Percentiles rank a stretch among this genome's conserved stretches.
Evolutionary conservation across 2,329 filamentous ascomycete species (phyloP).

Genomic region (Myriosclerotinia scirpicola): DNA sequence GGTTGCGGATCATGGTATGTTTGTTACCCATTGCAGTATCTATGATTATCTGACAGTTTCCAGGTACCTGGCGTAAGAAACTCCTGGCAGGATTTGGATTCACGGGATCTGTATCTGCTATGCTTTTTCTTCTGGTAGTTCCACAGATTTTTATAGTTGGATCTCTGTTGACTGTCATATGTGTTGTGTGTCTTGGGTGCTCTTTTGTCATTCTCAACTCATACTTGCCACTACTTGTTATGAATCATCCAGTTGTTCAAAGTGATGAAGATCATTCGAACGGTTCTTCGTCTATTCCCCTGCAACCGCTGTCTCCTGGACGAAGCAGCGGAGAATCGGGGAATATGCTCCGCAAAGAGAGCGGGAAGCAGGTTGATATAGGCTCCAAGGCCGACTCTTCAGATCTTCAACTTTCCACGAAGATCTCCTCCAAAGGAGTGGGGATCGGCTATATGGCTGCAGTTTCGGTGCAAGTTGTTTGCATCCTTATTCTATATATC

Average conservation of each 20-base stretch:
- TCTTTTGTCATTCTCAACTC: slow-evolving; percentile 95
- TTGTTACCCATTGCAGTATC: neutral
- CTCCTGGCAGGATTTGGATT: slow-evolving; percentile 81
- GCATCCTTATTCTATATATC: slow-evolving; percentile 72
- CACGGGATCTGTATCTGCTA: slow-evolving; percentile 77
- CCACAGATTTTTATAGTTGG: slow-evolving; percentile 76
- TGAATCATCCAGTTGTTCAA: slow-evolving; percentile 64
- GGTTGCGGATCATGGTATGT: slow-evolving; percentile 80
- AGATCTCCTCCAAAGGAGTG: slow-evolving; percentile 87
- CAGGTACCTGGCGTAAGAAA: slow-evolving; percentile 73
- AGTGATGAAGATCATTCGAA: slow-evolving; percentile 2
- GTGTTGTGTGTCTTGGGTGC: slow-evolving; percentile 90
- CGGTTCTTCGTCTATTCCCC: slow-evolving; percentile 25
- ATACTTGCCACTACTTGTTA: slow-evolving; percentile 85
- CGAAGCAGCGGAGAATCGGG: slow-evolving; percentile 15
- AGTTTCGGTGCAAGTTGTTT: slow-evolving; percentile 76
- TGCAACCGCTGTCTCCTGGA: slow-evolving; percentile 27
- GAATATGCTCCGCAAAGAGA: neutral
- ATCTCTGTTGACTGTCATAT: slow-evolving; percentile 78
- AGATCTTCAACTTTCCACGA: slow-evolving; percentile 78
- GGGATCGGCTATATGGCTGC: slow-evolving; percentile 90
- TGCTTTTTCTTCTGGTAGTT: slow-evolving; percentile 79
- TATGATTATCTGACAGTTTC: slow-evolving; percentile 14
- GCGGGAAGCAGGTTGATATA: neutral
- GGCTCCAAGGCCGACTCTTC: slow-evolving; percentile 50